Percentiles rank a stretch among this genome's conserved stretches.
These are phyloP conservation scores for Boletus subparvulus DNA, from an alignment of 768 basidiomycete genomes.

Conservation along the genomic window DNA sequence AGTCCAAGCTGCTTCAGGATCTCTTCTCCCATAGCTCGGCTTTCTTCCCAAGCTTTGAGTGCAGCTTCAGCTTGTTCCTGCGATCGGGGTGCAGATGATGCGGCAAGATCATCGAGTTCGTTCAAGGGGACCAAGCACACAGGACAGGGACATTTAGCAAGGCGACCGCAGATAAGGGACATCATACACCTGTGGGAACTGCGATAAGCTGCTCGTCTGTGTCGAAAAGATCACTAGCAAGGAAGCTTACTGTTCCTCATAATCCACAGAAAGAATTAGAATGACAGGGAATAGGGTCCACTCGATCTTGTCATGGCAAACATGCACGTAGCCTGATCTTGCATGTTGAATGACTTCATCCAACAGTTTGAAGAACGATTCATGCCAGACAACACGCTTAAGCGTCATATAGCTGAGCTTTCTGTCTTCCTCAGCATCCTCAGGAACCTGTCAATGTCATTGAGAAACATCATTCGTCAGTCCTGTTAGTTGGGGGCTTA, in stretches of 20 bases:
- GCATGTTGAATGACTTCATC: constrained; percentile 22
- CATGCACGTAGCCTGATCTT: constrained; percentile 17
- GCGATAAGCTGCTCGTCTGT: no score
- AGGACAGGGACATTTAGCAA: constrained; percentile 36
- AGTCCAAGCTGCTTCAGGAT: constrained; percentile 20
- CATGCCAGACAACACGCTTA: constrained; percentile 40
- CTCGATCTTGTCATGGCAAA: constrained; percentile 25
- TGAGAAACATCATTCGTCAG: no score
- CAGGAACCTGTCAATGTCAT: constrained; percentile 25
- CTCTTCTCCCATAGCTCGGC: constrained; percentile 18
- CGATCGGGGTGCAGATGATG: constrained; percentile 16
- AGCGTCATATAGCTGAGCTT: constrained; percentile 32
- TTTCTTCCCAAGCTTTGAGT: background rate
- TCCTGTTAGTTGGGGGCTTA: background rate
- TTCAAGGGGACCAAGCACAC: constrained; percentile 36
- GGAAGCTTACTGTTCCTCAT: constrained; percentile 42
- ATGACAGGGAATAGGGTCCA: constrained; percentile 37
- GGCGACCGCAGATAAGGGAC: constrained; percentile 34
- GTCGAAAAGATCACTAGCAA: no score
- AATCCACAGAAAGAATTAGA: constrained; percentile 41
- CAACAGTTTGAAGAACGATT: constrained; percentile 34
- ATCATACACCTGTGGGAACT: constrained; percentile 33
- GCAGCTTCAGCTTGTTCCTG: constrained; percentile 12
- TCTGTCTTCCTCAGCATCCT: constrained; percentile 30
- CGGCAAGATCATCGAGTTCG: constrained; percentile 21